Conservation (phyloP, 768 basidiomycete species). For the Naematelia aurantialba region DNA sequence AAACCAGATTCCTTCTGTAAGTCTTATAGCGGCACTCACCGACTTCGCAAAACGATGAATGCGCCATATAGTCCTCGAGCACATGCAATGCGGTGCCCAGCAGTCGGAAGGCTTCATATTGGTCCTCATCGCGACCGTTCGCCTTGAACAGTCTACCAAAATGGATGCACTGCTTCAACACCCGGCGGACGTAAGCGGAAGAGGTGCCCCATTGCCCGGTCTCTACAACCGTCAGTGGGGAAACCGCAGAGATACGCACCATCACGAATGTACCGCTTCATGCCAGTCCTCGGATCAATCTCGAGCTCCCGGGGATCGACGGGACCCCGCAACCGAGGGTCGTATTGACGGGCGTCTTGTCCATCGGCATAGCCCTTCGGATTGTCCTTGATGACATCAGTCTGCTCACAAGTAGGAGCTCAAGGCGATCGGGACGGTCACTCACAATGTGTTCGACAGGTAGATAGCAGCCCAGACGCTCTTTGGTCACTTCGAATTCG, state of each 20-base stretch:
- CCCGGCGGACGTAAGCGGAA: slow-evolving; percentile 55
- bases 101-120: slow-evolving; percentile 61
- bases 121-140: slow-evolving; percentile 52
- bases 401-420: background rate
- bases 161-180: slow-evolving; percentile 73
- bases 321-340: slow-evolving; percentile 72
- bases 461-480: slow-evolving; percentile 75
- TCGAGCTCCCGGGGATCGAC: slow-evolving; percentile 80
- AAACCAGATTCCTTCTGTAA: background rate
- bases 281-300: slow-evolving; percentile 76
- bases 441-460: slow-evolving; percentile 69
- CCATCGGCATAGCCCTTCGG: slow-evolving; percentile 77
- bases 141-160: slow-evolving; percentile 62
- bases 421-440: background rate
- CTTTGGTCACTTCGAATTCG: slow-evolving; percentile 74
- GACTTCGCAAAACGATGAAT: slow-evolving; percentile 74
- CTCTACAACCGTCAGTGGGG: slow-evolving; percentile 8
- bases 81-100: slow-evolving; percentile 59
- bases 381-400: slow-evolving; percentile 57
- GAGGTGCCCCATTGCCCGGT: slow-evolving; percentile 81
- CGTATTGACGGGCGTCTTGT: slow-evolving; percentile 75
- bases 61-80: slow-evolving; percentile 77
- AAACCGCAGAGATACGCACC: slow-evolving; percentile 25
- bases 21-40: slow-evolving; percentile 13
- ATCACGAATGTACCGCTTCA: slow-evolving; percentile 83